phyloP scores from a whole-genome alignment of 2,329 filamentous ascomycete genomes.

The Aspergillus cejpii region DNA sequence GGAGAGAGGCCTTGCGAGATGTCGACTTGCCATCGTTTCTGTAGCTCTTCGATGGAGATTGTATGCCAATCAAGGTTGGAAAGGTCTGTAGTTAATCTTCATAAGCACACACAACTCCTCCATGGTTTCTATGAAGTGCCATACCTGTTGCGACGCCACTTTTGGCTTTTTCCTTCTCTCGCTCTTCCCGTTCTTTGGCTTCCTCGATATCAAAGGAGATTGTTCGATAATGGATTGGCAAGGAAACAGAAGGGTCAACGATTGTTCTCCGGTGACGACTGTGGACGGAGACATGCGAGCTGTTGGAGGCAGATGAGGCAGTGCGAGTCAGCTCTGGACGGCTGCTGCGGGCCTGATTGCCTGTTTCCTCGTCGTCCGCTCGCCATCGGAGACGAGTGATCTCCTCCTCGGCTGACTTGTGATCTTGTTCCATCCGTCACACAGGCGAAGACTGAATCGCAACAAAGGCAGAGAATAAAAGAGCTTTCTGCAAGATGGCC shows the following conservation, averaged over 20 bases:
- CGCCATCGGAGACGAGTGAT: constrained; percentile 10
- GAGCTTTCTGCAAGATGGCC: background rate
- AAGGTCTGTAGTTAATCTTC: constrained; percentile 41
- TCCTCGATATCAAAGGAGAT: constrained; percentile 53
- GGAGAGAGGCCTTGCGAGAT: constrained; percentile 53
- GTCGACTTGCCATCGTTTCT: constrained; percentile 53
- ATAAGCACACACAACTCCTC: background rate
- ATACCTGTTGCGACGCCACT: constrained; percentile 44
- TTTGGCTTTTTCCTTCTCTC: constrained; percentile 40
- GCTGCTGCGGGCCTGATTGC: background rate
- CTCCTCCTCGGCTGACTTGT: constrained; percentile 1
- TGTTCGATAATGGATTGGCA: constrained; percentile 31
- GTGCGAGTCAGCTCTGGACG: constrained; percentile 2
- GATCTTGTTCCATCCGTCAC: background rate
- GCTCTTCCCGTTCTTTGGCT: constrained; percentile 44
- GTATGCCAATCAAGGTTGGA: constrained; percentile 59
- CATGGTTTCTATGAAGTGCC: background rate
- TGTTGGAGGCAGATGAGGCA: constrained; percentile 3
- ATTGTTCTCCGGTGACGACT: constrained; percentile 10
- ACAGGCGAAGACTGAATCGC: background rate
- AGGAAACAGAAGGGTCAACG: constrained; percentile 21
- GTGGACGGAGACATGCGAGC: constrained; percentile 11
- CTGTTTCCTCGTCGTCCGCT: constrained; percentile 11
- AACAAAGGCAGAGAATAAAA: background rate
- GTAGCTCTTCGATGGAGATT: constrained; percentile 52